Evolutionary conservation across 2,329 filamentous ascomycete genomes (phyloP), one percentile per base, ranked within the genome.

Genomic region (Rutstroemia sp.): DNA sequence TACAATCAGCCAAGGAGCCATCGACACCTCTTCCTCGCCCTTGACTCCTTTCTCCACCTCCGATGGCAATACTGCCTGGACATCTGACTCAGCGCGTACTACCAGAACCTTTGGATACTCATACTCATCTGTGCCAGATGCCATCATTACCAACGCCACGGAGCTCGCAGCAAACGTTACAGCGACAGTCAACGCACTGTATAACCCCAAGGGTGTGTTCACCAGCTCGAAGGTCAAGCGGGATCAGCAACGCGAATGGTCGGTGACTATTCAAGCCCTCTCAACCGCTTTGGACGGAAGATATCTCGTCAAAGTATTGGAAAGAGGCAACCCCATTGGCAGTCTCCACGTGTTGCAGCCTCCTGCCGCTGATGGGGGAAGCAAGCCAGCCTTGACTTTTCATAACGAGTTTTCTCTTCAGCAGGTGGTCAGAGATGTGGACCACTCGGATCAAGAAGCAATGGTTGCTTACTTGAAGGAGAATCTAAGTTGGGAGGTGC

Each of bases 131-230:
- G 66, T 77, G 27, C 58, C 67, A 56, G 68, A 71, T 63, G 80
- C 81, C 60, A 76, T 74, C 27, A 81, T 83, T 70, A 77, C 77
- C 14, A 51, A 60, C 10, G 51, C 51, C 12, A 75, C 19, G 3
- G 37, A 84, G 39, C 23, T 89, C 46, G 75, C 77, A 34, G 78
- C 78, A 57, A 85, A 86, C 63, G 75, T 89, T 34, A 78, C 81
- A 39, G 77, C 81, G 0, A 78, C 83, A 6, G 78, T 88, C 12
- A 76, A 81, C 57, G 75, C 70, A 0, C 69, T 91, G 66, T 78
- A 78, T 62, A 60, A 63, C 34, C 58, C 60, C 0, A 55, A 27
- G 25, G 48, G 48, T 16, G 38, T 57, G 1, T 57, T 54, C n/a
- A 17, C 30, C 7, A n/a, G 39, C 10, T 34, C 38, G 5, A 30